Evolutionary conservation across 2,329 filamentous ascomycete genomes (phyloP).

Genomic region (Talaromyces sp.): DNA sequence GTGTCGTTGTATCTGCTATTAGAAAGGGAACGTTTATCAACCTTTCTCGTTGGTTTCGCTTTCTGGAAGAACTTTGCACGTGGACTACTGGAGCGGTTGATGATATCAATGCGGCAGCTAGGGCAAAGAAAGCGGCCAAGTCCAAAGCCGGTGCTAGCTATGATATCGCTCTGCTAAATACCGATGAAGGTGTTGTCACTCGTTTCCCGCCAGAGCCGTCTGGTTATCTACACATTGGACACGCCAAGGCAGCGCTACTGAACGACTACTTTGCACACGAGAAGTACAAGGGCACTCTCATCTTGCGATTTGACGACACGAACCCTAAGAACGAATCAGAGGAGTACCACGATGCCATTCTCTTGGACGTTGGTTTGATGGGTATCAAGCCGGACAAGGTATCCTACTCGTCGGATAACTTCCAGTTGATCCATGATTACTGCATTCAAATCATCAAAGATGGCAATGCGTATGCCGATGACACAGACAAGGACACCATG

Average conservation of each 20-base stretch:
- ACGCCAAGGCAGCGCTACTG: constrained; percentile 86
- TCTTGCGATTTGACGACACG: constrained; percentile 92
- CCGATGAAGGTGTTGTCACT: constrained; percentile 83
- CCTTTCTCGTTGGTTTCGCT: constrained; percentile 79
- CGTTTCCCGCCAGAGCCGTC: constrained; percentile 93
- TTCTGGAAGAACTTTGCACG: constrained; percentile 73
- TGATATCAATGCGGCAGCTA: constrained; percentile 60
- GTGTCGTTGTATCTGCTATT: constrained; percentile 73
- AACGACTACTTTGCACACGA: constrained; percentile 97
- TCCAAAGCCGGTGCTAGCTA: constrained; percentile 80
- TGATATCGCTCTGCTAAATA: constrained; percentile 78
- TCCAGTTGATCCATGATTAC: constrained; percentile 83
- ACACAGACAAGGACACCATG: constrained; percentile 87
- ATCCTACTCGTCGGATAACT: constrained; percentile 92
- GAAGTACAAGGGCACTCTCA: constrained; percentile 83
- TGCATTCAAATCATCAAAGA: constrained; percentile 78
- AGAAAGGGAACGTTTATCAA: constrained; percentile 73
- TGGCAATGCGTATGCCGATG: constrained; percentile 88
- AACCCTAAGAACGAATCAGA: constrained; percentile 97
- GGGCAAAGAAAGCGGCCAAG: constrained; percentile 61
- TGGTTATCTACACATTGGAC: constrained; percentile 90
- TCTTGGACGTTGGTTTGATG: constrained; percentile 85
- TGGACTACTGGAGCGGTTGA: constrained; percentile 69
- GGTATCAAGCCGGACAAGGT: constrained; percentile 83
- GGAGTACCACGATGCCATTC: constrained; percentile 89